Base-by-base conservation (phyloP, 2,329 filamentous ascomycete genomes). In the Cladosporium sp. region DNA sequence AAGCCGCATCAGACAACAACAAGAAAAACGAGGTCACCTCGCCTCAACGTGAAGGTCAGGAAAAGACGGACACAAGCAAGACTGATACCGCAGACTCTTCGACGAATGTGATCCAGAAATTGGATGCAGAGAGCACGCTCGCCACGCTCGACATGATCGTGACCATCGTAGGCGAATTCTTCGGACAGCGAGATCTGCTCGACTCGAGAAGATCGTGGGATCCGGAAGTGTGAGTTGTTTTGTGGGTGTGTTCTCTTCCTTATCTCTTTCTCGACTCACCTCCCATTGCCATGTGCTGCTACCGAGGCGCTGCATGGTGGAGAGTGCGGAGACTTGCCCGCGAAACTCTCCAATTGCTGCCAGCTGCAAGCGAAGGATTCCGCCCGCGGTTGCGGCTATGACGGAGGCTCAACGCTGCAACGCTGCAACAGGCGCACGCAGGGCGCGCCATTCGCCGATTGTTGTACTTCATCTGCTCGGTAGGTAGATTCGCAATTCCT, bases 71-170 rank as follows among this genome's bases (percentile, higher is more conserved):
- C 11, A 16, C 36, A 15, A 27, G 13, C 36, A 40, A 48, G 38
- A 48, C 45, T 48, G 45, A 48, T 39, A 48, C 36, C 22, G 45
- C 45, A 48, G 45, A 19, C 33, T 40, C 36, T 33, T 22, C 43
- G 4, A n/a, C 30, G 9, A 27, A 4, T 29, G 63, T 16, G 58
- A 66, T 8, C 57, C 57, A 7, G 61, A 58, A 16, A 36, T 36
- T 33, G 25, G 61, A 65, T 13, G 55, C 55, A 7, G 58, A 56
- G 58, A 59, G 62, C 40, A 65, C 62, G 4, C 53, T 60, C 6
- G 85, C 83, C n/a, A 90, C 89, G 35, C 75, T 96, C 29, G 91
- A 94, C 69, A 95, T 95, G 88, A 88, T 96, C 47, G 74, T 96
- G 58, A 93, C 88, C 0, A 78, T 96, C 30, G 84, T 86, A 41